Base-by-base conservation (phyloP, 2,329 filamentous ascomycete genomes). In the Macrophomina pseudophaseolina region DNA sequence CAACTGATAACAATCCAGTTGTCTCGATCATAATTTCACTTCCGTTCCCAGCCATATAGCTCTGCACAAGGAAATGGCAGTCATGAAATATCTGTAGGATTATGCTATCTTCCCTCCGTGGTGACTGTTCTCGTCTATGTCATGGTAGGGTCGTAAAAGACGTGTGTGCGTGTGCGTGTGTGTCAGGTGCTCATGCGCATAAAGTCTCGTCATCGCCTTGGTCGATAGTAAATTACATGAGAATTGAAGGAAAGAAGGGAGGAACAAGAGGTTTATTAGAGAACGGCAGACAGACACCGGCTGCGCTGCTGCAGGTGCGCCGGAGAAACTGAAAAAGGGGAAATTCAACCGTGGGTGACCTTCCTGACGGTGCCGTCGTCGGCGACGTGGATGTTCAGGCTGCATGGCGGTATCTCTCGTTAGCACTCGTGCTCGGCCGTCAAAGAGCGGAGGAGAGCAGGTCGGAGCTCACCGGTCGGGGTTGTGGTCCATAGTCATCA, bases 301-400 rank as follows among this genome's bases (percentile, higher is more conserved):
- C 35, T 12, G 35, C 35, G 35, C 35, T 12, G 35, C 11, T 8
- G 7, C 2, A 12, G 35, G 23, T 23, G 23, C 23, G 23, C 23
- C 1, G 35, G 35, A 38, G 35, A 38, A 44, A 23, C 6, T 11
- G 18, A 1, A 58, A 11, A n/a, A 8, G 7, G 14, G 53, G 23
- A 11, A 40, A 7, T 23, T 49, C 28, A 84, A 70, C 82, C 82
- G 69, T 82, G 79, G 14, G 75, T 80, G 42, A 84, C 80, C 69
- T 84, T 82, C 72, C 74, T 78, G 18, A 85, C 82, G 2, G 80
- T 83, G 3, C 82, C 82, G 65, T 84, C 79, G 11, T 82, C 80
- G 51, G 73, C 78, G 64, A 83, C 81, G 69, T 84, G 82, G 42
- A 85, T 78, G 69, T 84, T 85, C 68, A 85, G 71, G 56, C 79